Evolutionary conservation across 2,329 filamentous ascomycete genomes (phyloP), one percentile per base, ranked within the genome.

Genomic region (Salinomyces thailandicus): DNA sequence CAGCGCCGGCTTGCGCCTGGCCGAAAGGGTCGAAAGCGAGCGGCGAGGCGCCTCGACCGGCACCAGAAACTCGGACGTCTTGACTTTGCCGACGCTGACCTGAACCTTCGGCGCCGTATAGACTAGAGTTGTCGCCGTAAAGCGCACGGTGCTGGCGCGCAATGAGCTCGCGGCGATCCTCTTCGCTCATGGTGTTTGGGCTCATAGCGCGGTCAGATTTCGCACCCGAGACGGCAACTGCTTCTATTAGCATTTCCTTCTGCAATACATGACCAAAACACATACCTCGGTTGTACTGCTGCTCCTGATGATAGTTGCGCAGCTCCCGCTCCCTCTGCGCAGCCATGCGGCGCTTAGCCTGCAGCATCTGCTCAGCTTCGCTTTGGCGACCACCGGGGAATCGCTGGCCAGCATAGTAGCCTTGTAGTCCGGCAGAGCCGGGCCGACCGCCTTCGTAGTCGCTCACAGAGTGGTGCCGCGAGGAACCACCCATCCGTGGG

Each of bases 261-360:
- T 31, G 9, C 15, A 24, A 26, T 19, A 20, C 26, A 9, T 20
- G 22, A 12, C 15, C 27, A 3, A 5, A 2, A 5, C 15, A 54
- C 54, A 49, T 85, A 96, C 91, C 95, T 85, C 89, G 81, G 73
- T 96, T 93, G 70, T 93, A 96, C 78, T 98, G 91, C 77, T 98
- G 91, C 77, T 98, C 91, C 69, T 95, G 93, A 70, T 98, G 91
- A 69, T 96, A 94, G 69, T 96, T 98, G 67, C 91, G 85, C 65
- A 98, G 80, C 72, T 98, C 91, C 67, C 89, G 84, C 73, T 98
- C 91, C 67, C 91, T 85, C 70, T 96, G 91, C 63, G 91, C 91
- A 58, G 91, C 91, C 85, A 96, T 93, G 72, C 89, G 83, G 71
- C 91, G 85, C 76, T 96, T 96, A 57, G 86, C 87, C 77, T 96